Evolutionary conservation across 148 eudicot species (phyloP).

Genomic region (Cornus kousa): DNA sequence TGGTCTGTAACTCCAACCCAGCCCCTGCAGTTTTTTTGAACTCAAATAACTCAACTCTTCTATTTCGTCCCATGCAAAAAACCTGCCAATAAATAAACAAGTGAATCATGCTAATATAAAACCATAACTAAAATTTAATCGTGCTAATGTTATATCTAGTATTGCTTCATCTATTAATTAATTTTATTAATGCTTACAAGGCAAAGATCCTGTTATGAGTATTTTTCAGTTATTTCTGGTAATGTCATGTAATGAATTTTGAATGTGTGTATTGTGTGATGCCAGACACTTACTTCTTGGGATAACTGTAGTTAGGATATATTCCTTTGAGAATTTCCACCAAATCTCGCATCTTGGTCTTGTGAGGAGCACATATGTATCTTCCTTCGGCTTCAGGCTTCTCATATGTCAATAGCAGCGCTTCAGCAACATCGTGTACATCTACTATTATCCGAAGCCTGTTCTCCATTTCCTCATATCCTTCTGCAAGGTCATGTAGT

Average conservation of each 20-base stretch:
- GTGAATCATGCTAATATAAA: too few species aligned
- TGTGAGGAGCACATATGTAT: constrained; percentile 55
- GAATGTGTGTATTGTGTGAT: background rate
- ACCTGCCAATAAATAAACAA: constrained; percentile 16
- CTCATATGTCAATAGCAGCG: constrained; percentile 52
- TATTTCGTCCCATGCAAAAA: constrained; percentile 14
- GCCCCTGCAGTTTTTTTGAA: constrained; percentile 34
- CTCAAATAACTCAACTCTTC: constrained; percentile 1
- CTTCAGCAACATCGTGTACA: constrained; percentile 69
- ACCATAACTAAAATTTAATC: too few species aligned
- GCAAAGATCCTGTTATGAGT: background rate
- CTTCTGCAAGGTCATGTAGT: constrained; percentile 33
- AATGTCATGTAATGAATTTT: too few species aligned
- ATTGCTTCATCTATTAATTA: background rate
- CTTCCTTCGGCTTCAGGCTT: constrained; percentile 70
- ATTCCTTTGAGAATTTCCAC: constrained; percentile 31
- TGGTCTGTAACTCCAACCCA: constrained; percentile 41
- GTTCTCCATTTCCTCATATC: constrained; percentile 46
- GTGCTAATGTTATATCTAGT: too few species aligned
- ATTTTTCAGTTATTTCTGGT: background rate
- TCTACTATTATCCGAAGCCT: constrained; percentile 48
- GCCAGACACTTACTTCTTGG: constrained; percentile 23
- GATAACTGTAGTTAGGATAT: constrained; percentile 30
- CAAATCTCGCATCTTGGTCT: constrained; percentile 30
- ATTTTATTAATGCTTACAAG: too few species aligned